Percentiles rank a stretch among this genome's conserved stretches.
Conservation (phyloP, 371 early-diverging fungal genomes). For the Syncephalastrum sp. region DNA sequence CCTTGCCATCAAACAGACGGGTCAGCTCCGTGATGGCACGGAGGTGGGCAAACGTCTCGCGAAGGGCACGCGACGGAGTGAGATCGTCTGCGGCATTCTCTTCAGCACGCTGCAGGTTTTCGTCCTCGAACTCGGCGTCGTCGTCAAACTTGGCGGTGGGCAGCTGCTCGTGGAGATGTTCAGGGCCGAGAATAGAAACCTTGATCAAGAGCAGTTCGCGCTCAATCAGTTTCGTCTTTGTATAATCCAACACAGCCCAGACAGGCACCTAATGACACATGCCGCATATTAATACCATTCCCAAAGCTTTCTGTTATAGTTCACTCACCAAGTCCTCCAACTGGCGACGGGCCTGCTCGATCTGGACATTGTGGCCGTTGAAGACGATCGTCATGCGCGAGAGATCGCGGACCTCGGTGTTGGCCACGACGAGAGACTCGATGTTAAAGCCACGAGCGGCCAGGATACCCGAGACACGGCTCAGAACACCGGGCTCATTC, state of each 20-base stretch:
- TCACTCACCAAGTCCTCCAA: conserved; percentile 83
- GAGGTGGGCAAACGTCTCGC: conserved; percentile 74
- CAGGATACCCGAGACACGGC: conserved; percentile 88
- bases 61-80: conserved; percentile 18
- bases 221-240: conserved; percentile 80
- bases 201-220: conserved; percentile 92
- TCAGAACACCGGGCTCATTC: conserved; percentile 95
- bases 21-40: conserved; percentile 81
- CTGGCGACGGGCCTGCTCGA: conserved; percentile 93
- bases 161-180: conserved; percentile 55
- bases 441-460: conserved; percentile 98
- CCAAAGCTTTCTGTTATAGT: not conserved
- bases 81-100: conserved; percentile 6
- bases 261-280: conserved; percentile 71
- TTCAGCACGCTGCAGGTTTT: conserved; percentile 34
- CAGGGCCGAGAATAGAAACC: conserved; percentile 86
- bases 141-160: conserved; percentile 38
- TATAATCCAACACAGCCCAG: conserved; percentile 98
- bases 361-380: conserved; percentile 77
- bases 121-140: conserved; percentile 41
- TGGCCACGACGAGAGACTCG: conserved; percentile 92
- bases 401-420: conserved; percentile 92
- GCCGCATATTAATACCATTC: not conserved
- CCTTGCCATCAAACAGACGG: conserved; percentile 78
- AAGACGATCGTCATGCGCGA: conserved; percentile 94